phyloP scores from a whole-genome alignment of 2,329 filamentous ascomycete genomes.

The Nemania sp. region DNA sequence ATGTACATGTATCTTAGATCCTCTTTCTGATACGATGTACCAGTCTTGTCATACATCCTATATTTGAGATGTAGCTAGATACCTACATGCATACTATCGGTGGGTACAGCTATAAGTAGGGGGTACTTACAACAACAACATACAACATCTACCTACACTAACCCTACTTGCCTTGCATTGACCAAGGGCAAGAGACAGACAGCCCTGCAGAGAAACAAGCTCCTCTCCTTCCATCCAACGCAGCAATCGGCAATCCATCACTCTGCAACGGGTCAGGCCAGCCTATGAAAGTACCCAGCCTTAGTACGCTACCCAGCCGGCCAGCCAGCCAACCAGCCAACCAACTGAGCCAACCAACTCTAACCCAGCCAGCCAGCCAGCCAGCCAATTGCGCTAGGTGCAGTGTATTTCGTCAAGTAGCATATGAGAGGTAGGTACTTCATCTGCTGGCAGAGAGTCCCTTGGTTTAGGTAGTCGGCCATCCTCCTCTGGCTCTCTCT shows the following conservation, averaged over 20 bases:
- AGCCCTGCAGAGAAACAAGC: neutral
- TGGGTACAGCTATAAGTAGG: neutral
- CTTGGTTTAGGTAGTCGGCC: constrained; percentile 10
- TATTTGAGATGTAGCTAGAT: neutral
- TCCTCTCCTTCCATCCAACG: neutral
- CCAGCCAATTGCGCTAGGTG: constrained; percentile 21
- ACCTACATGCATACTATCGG: neutral
- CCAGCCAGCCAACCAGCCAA: constrained; percentile 22
- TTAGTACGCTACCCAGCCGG: too few species aligned
- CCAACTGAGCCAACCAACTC: constrained; percentile 13
- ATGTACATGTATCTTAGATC: too few species aligned
- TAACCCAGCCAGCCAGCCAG: constrained; percentile 17
- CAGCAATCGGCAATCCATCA: constrained; percentile 1
- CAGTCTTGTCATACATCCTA: too few species aligned
- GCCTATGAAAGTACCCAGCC: too few species aligned
- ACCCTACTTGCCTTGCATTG: neutral
- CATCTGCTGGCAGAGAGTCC: too few species aligned
- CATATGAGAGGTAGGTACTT: too few species aligned
- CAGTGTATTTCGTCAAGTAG: too few species aligned
- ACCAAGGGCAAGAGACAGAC: neutral
- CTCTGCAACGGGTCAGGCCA: neutral
- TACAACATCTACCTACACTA: too few species aligned
- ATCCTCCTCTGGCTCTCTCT: constrained; percentile 12
- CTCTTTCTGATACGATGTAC: too few species aligned
- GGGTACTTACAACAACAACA: neutral